Conservation (phyloP, 257 asterid species). For the Solanum microdontum region DNA sequence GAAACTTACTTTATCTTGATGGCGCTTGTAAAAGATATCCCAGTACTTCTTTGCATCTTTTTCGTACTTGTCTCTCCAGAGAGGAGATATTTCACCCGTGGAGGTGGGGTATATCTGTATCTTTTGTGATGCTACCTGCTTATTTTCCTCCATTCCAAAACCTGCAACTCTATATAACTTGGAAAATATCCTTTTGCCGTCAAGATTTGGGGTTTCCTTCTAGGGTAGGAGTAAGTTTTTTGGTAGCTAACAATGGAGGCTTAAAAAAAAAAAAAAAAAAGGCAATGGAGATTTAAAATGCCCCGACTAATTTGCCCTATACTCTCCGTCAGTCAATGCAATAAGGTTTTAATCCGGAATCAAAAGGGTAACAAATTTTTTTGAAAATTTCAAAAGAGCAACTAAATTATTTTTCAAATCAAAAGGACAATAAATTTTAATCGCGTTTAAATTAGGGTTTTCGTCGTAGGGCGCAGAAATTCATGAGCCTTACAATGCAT, state of each 20-base stretch:
- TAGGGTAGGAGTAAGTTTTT: not conserved
- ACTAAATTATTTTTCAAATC: too few relatives aligned
- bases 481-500: too few relatives aligned
- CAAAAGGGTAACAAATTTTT: too few relatives aligned
- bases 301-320: too few relatives aligned
- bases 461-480: too few relatives aligned
- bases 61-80: slow-evolving; percentile 93
- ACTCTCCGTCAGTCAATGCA: too few relatives aligned
- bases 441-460: too few relatives aligned
- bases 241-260: not conserved
- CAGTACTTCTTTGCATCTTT: slow-evolving; percentile 89
- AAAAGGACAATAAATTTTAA: too few relatives aligned
- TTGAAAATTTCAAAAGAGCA: too few relatives aligned
- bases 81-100: slow-evolving; percentile 73
- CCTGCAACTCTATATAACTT: slow-evolving; percentile 5
- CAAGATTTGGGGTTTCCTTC: not conserved
- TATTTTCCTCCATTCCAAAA: slow-evolving; percentile 13
- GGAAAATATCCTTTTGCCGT: not conserved
- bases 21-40: slow-evolving; percentile 90
- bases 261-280: too few relatives aligned
- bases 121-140: slow-evolving; percentile 27
- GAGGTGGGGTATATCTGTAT: slow-evolving; percentile 68
- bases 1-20: slow-evolving; percentile 72
- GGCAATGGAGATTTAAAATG: not conserved
- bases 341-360: too few relatives aligned